Evolutionary conservation across 169 alveolate species (phyloP).

Genomic region (Cardiosporidium cionae): DNA sequence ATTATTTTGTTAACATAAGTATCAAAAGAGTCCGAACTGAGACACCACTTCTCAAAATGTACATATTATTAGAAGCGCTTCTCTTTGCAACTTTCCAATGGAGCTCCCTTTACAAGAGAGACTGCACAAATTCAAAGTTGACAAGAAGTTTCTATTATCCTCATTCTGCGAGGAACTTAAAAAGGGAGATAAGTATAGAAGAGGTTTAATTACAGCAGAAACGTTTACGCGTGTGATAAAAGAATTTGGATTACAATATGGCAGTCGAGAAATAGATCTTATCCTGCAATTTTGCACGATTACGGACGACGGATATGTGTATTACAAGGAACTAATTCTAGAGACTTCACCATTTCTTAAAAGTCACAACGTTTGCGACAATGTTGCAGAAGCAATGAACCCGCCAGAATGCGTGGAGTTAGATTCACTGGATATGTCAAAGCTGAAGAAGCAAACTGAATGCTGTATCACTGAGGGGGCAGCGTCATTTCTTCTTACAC

Average conservation of each 20-base stretch:
- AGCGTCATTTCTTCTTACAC: neutral
- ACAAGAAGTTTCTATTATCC: no score
- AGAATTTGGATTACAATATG: conserved; percentile 5
- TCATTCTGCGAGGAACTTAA: conserved; percentile 5
- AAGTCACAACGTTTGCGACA: neutral
- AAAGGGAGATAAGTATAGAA: neutral
- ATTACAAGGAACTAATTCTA: conserved; percentile 7
- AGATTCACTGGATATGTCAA: neutral
- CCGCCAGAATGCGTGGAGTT: neutral
- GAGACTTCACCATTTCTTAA: neutral
- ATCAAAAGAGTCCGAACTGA: no score
- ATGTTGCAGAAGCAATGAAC: neutral
- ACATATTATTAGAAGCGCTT: no score
- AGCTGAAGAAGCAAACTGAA: neutral
- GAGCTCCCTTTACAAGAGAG: no score
- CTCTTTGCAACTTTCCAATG: no score
- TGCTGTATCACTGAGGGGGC: neutral
- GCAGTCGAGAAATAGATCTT: conserved; percentile 18
- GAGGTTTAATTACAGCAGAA: conserved; percentile 10
- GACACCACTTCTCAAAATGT: no score
- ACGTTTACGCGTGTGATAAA: neutral
- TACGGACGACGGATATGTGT: conserved; percentile 17
- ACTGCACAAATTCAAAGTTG: no score
- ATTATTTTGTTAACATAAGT: no score
- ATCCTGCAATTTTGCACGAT: conserved; percentile 18